phyloP scores from a whole-genome alignment of 805 yeast species.

The Candida incommunis region DNA sequence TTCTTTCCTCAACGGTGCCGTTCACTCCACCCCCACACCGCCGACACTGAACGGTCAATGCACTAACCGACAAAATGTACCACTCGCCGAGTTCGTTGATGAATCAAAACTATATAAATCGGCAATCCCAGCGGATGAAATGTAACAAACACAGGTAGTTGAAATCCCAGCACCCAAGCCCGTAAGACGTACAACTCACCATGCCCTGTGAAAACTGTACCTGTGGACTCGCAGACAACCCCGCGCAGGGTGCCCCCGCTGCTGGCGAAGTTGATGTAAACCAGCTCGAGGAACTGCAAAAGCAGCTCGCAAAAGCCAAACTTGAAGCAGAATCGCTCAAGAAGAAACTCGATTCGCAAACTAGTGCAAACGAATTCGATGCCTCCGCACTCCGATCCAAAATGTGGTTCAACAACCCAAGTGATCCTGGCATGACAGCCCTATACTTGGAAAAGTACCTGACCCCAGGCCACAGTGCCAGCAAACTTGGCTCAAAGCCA shows the following conservation, averaged over 20 bases:
- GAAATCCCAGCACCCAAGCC: too few relatives aligned
- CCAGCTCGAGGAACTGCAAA: slow-evolving; percentile 8
- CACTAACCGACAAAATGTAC: too few relatives aligned
- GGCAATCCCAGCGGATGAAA: too few relatives aligned
- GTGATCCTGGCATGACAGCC: slow-evolving; percentile 15
- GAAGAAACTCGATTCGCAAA: slow-evolving; percentile 2
- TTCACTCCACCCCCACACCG: too few relatives aligned
- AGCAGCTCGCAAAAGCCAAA: slow-evolving; percentile 8
- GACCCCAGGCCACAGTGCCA: slow-evolving; percentile 15
- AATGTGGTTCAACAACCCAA: slow-evolving; percentile 14
- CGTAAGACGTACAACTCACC: too few relatives aligned
- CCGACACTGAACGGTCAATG: too few relatives aligned
- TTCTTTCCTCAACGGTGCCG: too few relatives aligned
- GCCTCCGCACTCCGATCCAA: slow-evolving; percentile 8
- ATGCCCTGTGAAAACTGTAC: slow-evolving; percentile 17
- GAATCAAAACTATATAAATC: too few relatives aligned
- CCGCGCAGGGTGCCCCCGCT: neutral
- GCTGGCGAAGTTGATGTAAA: slow-evolving; percentile 1
- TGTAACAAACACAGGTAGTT: too few relatives aligned
- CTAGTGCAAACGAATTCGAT: neutral
- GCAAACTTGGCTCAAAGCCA: slow-evolving; percentile 52
- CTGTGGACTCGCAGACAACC: slow-evolving; percentile 11
- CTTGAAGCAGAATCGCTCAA: slow-evolving; percentile 8
- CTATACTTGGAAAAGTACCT: slow-evolving; percentile 15
- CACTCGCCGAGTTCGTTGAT: too few relatives aligned